Conservation (phyloP, 768 basidiomycete genomes). For the Wakefieldia striispora region DNA sequence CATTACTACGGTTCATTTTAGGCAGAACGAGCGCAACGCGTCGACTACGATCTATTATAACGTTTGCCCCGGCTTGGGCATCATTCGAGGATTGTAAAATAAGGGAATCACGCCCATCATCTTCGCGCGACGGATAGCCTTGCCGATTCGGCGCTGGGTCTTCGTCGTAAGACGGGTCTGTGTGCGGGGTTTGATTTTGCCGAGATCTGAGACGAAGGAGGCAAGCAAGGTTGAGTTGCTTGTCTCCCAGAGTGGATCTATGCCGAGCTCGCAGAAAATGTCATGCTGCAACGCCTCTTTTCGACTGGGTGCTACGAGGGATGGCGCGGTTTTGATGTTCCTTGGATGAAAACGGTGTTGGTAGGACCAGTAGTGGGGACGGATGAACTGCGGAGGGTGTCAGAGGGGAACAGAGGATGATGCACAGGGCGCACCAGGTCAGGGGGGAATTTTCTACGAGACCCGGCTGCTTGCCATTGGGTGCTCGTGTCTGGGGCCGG, state of each 20-base stretch:
- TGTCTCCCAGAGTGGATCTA: constrained; percentile 74
- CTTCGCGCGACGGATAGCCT: constrained; percentile 85
- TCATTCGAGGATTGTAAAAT: constrained; percentile 31
- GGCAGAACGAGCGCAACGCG: too few species aligned
- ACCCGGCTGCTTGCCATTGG: constrained; percentile 22
- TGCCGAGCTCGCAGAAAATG: constrained; percentile 63
- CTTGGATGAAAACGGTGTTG: constrained; percentile 34
- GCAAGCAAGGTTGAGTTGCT: constrained; percentile 58
- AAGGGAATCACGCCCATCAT: constrained; percentile 85
- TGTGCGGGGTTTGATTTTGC: constrained; percentile 72
- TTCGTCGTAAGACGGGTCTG: constrained; percentile 72
- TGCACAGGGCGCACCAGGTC: constrained; percentile 16
- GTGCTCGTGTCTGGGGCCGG: constrained; percentile 6
- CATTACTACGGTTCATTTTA: too few species aligned
- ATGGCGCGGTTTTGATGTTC: constrained; percentile 24
- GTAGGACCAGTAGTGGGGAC: constrained; percentile 43
- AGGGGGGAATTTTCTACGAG: constrained; percentile 27
- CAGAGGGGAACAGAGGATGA: neutral
- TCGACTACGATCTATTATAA: too few species aligned
- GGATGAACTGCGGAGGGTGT: constrained; percentile 39
- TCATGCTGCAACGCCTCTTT: constrained; percentile 57
- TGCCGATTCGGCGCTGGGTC: constrained; percentile 74
- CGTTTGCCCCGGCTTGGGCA: constrained; percentile 18
- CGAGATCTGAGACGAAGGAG: constrained; percentile 67
- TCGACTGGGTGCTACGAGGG: constrained; percentile 55